Percentiles rank a stretch among this genome's conserved stretches.
Conservation (phyloP, 2,329 filamentous ascomycete genomes). For the Pseudogymnoascus sp. region DNA sequence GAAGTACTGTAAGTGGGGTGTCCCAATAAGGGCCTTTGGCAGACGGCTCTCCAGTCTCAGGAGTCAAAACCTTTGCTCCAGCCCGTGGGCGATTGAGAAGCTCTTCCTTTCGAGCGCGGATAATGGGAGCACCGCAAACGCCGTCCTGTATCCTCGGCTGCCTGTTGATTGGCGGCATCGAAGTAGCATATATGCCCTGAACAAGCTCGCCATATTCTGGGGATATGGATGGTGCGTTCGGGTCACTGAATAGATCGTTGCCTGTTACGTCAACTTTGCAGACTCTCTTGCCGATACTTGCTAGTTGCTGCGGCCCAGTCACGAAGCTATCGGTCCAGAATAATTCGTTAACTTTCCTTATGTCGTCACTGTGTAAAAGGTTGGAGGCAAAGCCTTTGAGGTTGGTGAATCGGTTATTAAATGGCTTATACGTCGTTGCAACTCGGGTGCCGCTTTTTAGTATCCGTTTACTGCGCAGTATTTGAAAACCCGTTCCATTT, state of each 20-base stretch:
- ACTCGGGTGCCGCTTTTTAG: background rate
- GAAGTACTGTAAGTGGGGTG: background rate
- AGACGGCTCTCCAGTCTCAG: background rate
- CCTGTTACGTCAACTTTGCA: background rate
- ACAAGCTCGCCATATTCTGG: background rate
- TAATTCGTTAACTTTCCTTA: background rate
- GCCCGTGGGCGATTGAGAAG: background rate
- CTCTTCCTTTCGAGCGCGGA: background rate
- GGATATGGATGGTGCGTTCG: background rate
- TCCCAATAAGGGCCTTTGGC: background rate
- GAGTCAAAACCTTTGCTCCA: background rate
- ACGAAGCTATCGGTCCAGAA: background rate
- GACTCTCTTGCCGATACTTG: background rate
- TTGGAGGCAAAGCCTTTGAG: background rate
- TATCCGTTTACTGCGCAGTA: background rate
- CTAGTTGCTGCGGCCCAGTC: background rate
- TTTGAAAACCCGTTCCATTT: background rate
- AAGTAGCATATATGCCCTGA: background rate
- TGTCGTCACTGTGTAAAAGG: background rate
- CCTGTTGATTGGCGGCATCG: background rate
- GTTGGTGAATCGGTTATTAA: background rate
- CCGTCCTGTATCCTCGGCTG: background rate
- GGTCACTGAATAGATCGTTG: background rate
- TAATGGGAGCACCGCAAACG: background rate
- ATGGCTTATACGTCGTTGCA: background rate